Evolutionary conservation across 2,329 filamentous ascomycete genomes (phyloP), one percentile per base, ranked within the genome.

Genomic region (Fusarium lyarnte): DNA sequence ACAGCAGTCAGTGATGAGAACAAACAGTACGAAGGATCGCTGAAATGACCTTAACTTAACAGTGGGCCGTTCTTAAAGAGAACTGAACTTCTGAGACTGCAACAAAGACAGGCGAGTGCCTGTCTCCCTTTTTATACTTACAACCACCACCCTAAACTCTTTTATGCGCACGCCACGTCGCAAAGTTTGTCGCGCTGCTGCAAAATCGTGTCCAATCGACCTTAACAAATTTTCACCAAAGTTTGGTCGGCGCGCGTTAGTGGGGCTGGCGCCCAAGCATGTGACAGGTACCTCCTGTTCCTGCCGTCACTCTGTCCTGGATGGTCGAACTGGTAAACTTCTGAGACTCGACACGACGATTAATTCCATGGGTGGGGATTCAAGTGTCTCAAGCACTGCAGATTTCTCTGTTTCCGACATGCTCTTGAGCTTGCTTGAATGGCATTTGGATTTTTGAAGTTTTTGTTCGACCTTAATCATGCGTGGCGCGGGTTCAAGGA

Each of bases 341-440:
- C 25, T 35, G 27, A 4, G 17, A 5, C 1, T 13, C 6, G 35
- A 33, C 19, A 25, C 1, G 35, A 5, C 5, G 11, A 19, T 17
- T 14, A 6, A 19, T 38, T 11, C 3, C 5, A 38, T 25, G 10
- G 31, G 27, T 17, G 10, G n/a, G 6, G 17, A 21, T 54, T 59
- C 57, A 35, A 59, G 14, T 41, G 29, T 17, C 11, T 6, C 11
- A n/a, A 27, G 11, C 6, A 14, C 10, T 3, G 5, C 6, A 10
- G 4, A 41, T 27, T 41, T 3, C 5, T n/a, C 14, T 3, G 23
- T 4, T 27, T 27, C 1, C 1, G 27, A 19, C 5, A 19, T 35
- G 8, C 1, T 23, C 13, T 12, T 4, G 17, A 11, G 17, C 0
- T 29, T n/a, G 12, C 5, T 25, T 23, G 27, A 6, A 1, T 0